These are phyloP conservation scores for Coemansia sp. DNA, from an alignment of 192 early-diverging fungal genomes.

Conservation along the genomic window DNA sequence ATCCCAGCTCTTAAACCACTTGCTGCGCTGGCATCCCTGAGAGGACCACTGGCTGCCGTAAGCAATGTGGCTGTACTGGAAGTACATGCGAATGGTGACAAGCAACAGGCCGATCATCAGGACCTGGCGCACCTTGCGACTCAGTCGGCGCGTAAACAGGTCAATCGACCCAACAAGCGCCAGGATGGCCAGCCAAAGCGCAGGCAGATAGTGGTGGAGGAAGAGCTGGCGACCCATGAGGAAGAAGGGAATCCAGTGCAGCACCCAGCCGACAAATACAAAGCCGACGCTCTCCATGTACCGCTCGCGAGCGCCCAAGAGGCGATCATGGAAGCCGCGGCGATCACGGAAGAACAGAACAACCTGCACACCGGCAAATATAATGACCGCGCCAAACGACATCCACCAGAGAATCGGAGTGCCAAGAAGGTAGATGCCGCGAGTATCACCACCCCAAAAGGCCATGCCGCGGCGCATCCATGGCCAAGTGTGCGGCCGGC, in stretches of 20 bases:
- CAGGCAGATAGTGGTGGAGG: slow-evolving; percentile 92
- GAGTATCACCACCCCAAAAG: slow-evolving; percentile 69
- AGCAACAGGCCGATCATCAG: slow-evolving; percentile 53
- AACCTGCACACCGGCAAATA: slow-evolving; percentile 57
- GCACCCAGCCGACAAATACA: slow-evolving; percentile 68
- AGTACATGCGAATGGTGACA: slow-evolving; percentile 58
- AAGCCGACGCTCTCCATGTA: slow-evolving; percentile 62
- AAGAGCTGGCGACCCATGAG: slow-evolving; percentile 87
- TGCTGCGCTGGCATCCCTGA: slow-evolving; percentile 67
- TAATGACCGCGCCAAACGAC: slow-evolving; percentile 55
- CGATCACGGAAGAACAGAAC: slow-evolving; percentile 56
- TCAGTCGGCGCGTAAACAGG: slow-evolving; percentile 60
- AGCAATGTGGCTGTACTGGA: slow-evolving; percentile 73
- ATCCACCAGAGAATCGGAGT: slow-evolving; percentile 86
- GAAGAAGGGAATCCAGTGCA: slow-evolving; percentile 88
- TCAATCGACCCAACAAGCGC: slow-evolving; percentile 69
- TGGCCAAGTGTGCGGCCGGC: slow-evolving; percentile 83
- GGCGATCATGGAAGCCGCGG: slow-evolving; percentile 47
- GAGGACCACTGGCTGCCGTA: slow-evolving; percentile 80
- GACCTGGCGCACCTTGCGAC: slow-evolving; percentile 51
- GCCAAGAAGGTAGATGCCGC: slow-evolving; percentile 86
- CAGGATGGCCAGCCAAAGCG: slow-evolving; percentile 83
- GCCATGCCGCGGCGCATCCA: slow-evolving; percentile 80
- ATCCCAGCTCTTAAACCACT: slow-evolving; percentile 80
- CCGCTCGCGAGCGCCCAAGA: slow-evolving; percentile 38